A percentile compares a stretch with the other conserved stretches of the same genome.
Conservation (phyloP, 495 filamentous ascomycete genomes). For the Cercophora newfieldiana region DNA sequence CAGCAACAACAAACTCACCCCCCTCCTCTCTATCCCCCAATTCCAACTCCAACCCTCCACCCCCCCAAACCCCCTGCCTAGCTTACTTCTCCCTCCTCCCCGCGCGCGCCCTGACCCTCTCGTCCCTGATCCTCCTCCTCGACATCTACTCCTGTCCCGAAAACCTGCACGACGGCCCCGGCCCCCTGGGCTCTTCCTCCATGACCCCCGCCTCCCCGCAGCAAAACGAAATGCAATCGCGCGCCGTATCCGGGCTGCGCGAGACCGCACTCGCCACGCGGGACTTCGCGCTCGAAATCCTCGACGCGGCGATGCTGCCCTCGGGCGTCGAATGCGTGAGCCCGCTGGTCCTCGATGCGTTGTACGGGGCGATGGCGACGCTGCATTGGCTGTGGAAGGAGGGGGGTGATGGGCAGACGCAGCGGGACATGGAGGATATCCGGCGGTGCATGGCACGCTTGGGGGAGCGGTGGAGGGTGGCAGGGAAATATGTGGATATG, state of each 20-base stretch:
- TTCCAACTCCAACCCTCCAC: not conserved
- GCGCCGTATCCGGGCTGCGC: constrained; percentile 18
- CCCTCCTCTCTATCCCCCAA: not conserved
- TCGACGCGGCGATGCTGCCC: constrained; percentile 24
- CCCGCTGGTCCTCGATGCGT: constrained; percentile 27
- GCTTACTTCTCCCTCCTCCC: constrained; percentile 16
- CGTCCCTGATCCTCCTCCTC: constrained; percentile 23
- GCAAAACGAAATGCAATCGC: constrained; percentile 23
- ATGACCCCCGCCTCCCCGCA: not conserved
- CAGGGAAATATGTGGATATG: constrained; percentile 24
- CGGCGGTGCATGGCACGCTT: not conserved
- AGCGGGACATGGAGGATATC: constrained; percentile 5
- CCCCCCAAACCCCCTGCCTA: not conserved
- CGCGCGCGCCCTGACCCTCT: constrained; percentile 20
- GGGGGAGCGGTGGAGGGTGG: constrained; percentile 24
- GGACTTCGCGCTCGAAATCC: constrained; percentile 24
- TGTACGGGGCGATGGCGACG: constrained; percentile 27
- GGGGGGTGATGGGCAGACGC: constrained; percentile 18
- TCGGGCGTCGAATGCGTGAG: constrained; percentile 9
- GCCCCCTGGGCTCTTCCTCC: constrained; percentile 8
- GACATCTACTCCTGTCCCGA: constrained; percentile 32
- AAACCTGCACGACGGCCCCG: constrained; percentile 23
- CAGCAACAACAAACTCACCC: not conserved
- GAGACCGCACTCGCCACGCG: constrained; percentile 12
- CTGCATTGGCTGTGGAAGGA: constrained; percentile 34